Evolutionary conservation across 2,329 filamentous ascomycete genomes (phyloP).

Genomic region (Aspergillus costaricaensis): DNA sequence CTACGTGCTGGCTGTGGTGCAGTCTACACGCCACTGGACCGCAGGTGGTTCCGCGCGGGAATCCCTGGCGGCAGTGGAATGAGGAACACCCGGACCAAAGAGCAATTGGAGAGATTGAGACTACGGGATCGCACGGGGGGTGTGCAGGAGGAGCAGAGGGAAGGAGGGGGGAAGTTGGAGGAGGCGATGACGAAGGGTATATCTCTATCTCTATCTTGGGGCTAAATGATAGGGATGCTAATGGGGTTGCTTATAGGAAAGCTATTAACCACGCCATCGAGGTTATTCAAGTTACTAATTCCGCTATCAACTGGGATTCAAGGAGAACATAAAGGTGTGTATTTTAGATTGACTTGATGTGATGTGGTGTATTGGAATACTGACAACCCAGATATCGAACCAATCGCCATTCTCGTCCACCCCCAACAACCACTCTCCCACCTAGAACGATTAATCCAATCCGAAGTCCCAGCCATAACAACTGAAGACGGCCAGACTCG

Average conservation of each 20-base stretch:
- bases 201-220: too few species aligned
- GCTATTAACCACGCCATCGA: constrained; percentile 75
- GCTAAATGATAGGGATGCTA: too few species aligned
- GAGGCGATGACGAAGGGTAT: constrained; percentile 66
- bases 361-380: not conserved
- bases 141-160: not conserved
- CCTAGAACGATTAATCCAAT: constrained; percentile 83
- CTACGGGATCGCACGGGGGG: constrained; percentile 33
- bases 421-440: constrained; percentile 91
- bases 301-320: constrained; percentile 67
- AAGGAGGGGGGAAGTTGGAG: constrained; percentile 43
- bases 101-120: constrained; percentile 40
- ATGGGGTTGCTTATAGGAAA: constrained; percentile 56
- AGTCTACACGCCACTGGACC: not conserved
- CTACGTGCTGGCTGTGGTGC: not conserved
- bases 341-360: too few species aligned
- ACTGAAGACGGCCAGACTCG: constrained; percentile 65
- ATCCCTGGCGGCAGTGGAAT: not conserved
- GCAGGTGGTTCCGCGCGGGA: not conserved
- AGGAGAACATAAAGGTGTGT: constrained; percentile 55
- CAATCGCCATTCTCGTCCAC: constrained; percentile 80
- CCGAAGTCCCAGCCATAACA: constrained; percentile 72
- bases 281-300: constrained; percentile 77
- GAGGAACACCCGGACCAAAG: constrained; percentile 25
- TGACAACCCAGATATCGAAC: constrained; percentile 63